Conservation (phyloP, 306 rosid genomes). For the Parietaria judaica region DNA sequence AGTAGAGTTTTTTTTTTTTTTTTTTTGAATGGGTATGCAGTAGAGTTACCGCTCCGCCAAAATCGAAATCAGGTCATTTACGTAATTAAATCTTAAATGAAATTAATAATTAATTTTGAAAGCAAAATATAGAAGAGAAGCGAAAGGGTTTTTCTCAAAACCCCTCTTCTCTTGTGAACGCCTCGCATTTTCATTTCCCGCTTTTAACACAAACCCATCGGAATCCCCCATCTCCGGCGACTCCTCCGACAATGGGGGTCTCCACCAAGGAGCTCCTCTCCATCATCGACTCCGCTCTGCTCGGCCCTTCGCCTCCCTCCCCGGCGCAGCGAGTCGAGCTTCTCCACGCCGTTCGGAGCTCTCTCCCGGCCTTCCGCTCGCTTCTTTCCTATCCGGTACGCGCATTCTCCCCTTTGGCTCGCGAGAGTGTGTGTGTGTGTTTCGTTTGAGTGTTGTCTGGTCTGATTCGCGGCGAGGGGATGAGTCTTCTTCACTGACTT, state of each 20-base stretch:
- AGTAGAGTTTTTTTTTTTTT: too few relatives aligned
- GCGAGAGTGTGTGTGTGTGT: background rate
- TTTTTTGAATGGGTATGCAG: too few relatives aligned
- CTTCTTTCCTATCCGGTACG: slow-evolving; percentile 67
- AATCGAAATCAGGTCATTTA: background rate
- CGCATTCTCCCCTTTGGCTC: background rate
- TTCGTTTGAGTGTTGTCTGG: background rate
- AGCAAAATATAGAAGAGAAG: too few relatives aligned
- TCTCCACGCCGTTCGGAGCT: slow-evolving; percentile 69
- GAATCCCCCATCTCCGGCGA: too few relatives aligned
- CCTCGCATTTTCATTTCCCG: slow-evolving; percentile 26
- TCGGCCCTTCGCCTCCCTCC: slow-evolving; percentile 62
- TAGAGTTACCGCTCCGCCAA: too few relatives aligned
- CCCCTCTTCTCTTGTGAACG: background rate
- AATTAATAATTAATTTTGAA: background rate
- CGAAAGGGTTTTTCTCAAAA: slow-evolving; percentile 23
- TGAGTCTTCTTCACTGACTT: background rate
- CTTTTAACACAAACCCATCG: slow-evolving; percentile 9
- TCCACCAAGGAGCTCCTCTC: slow-evolving; percentile 71
- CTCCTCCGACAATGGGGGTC: slow-evolving; percentile 21
- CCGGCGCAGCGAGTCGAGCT: slow-evolving; percentile 69
- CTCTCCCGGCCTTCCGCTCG: slow-evolving; percentile 47
- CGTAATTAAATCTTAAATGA: background rate
- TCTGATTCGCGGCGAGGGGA: background rate
- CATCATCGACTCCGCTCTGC: slow-evolving; percentile 60